phyloP scores from a whole-genome alignment of 257 asterid genomes.

The Solanum pimpinellifolium region DNA sequence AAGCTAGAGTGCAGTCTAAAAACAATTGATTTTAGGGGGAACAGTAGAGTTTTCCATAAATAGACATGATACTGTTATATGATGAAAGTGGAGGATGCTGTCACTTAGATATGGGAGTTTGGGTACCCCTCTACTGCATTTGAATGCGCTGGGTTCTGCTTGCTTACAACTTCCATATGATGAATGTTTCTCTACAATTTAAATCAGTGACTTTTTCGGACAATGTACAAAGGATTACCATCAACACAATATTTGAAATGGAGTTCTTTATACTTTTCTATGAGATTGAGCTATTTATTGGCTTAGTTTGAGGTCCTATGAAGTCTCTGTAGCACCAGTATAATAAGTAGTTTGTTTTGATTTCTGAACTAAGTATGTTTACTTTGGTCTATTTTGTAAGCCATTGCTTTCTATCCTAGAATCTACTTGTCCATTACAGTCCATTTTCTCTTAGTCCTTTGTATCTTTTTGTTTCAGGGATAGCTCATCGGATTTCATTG shows the following conservation, averaged over 20 bases:
- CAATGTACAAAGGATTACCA: not conserved
- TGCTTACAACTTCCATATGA: not conserved
- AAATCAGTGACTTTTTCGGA: not conserved
- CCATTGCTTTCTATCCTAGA: not conserved
- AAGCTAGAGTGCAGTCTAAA: not conserved
- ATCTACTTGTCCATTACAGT: not conserved
- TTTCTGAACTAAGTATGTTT: not conserved
- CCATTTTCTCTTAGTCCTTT: not conserved
- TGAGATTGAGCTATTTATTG: not conserved
- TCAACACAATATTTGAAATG: not conserved
- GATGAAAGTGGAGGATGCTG: not conserved
- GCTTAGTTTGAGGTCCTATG: not conserved
- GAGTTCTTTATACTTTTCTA: not conserved
- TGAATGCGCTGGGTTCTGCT: not conserved
- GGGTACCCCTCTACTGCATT: not conserved
- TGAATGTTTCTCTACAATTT: not conserved
- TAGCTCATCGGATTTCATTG: slow-evolving; percentile 66
- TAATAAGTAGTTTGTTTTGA: not conserved
- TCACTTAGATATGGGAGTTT: not conserved
- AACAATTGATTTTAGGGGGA: not conserved
- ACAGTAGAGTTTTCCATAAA: not conserved
- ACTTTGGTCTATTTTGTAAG: not conserved
- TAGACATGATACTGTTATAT: not conserved
- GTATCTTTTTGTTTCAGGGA: slow-evolving; percentile 34
- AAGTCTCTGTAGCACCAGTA: not conserved